Percentiles rank a stretch among this genome's conserved stretches.
Conservation (phyloP, 495 filamentous ascomycete genomes). For the Ascobolus immersus region DNA sequence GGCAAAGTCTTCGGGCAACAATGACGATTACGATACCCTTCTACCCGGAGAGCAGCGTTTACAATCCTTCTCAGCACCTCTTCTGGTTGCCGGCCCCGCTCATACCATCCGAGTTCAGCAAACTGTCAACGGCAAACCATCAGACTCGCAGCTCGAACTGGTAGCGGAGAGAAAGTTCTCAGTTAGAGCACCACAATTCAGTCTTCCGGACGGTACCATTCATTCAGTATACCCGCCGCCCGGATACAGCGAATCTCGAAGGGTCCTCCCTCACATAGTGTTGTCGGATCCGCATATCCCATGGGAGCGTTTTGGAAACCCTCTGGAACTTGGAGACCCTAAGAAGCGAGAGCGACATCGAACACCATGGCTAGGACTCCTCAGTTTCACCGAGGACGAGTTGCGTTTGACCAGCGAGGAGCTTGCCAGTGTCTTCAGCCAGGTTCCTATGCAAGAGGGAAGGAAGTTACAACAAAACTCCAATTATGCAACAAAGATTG, state of each 20-base stretch:
- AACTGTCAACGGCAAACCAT: no score
- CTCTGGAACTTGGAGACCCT: neutral
- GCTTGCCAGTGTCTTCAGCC: neutral
- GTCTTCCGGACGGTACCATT: constrained; percentile 7
- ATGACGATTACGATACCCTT: no score
- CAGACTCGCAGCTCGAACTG: no score
- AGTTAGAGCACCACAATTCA: constrained; percentile 11
- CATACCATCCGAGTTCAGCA: no score
- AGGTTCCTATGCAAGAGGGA: neutral
- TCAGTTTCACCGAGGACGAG: constrained; percentile 15
- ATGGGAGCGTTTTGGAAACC: constrained; percentile 9
- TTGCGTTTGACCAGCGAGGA: neutral
- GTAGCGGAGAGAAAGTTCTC: no score
- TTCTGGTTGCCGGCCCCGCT: no score
- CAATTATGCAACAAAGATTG: constrained; percentile 6
- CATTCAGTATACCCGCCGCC: constrained; percentile 12
- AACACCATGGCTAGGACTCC: constrained; percentile 20
- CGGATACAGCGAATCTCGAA: constrained; percentile 7
- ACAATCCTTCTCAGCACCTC: no score
- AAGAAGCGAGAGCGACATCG: constrained; percentile 9
- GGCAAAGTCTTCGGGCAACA: no score
- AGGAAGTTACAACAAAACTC: constrained; percentile 1
- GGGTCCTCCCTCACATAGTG: constrained; percentile 15
- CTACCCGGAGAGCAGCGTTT: no score
- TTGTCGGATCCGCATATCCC: constrained; percentile 16